phyloP scores from a whole-genome alignment of 2,329 filamentous ascomycete species.

The Fusarium decemcellulare region DNA sequence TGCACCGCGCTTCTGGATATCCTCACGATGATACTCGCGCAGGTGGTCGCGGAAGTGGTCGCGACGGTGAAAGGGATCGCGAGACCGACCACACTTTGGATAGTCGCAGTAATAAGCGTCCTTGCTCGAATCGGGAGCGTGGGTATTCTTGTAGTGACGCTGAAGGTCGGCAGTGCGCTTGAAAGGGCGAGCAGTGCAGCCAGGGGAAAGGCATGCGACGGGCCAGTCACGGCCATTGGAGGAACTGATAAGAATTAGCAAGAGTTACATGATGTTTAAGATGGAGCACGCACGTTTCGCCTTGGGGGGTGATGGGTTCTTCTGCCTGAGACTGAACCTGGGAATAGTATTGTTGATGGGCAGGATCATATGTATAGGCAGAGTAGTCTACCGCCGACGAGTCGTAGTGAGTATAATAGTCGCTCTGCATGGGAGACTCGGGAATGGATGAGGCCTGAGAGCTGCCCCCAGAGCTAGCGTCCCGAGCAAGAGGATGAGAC shows the following conservation, averaged over 20 bases:
- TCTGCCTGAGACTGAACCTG: constrained; percentile 9
- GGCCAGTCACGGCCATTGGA: constrained; percentile 50
- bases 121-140: constrained; percentile 59
- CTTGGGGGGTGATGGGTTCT: constrained; percentile 18
- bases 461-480: constrained; percentile 50
- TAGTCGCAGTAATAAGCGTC: constrained; percentile 67
- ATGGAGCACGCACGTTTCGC: constrained; percentile 31
- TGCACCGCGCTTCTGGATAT: constrained; percentile 63
- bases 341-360: constrained; percentile 28
- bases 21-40: constrained; percentile 69
- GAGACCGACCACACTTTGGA: constrained; percentile 59
- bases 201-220: constrained; percentile 55
- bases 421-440: constrained; percentile 45
- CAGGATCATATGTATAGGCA: constrained; percentile 4
- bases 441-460: constrained; percentile 45
- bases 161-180: constrained; percentile 68
- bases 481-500: constrained; percentile 47
- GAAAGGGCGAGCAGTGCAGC: constrained; percentile 63
- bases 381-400: constrained; percentile 23
- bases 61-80: constrained; percentile 64
- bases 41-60: constrained; percentile 72
- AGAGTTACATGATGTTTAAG: background rate
- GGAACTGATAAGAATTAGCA: constrained; percentile 19
- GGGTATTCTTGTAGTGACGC: constrained; percentile 66
- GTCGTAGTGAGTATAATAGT: constrained; percentile 36